A percentile compares a stretch with the other conserved stretches of the same genome.
phyloP scores from a whole-genome alignment of 2,329 filamentous ascomycete genomes.

The Monosporascus sp. region DNA sequence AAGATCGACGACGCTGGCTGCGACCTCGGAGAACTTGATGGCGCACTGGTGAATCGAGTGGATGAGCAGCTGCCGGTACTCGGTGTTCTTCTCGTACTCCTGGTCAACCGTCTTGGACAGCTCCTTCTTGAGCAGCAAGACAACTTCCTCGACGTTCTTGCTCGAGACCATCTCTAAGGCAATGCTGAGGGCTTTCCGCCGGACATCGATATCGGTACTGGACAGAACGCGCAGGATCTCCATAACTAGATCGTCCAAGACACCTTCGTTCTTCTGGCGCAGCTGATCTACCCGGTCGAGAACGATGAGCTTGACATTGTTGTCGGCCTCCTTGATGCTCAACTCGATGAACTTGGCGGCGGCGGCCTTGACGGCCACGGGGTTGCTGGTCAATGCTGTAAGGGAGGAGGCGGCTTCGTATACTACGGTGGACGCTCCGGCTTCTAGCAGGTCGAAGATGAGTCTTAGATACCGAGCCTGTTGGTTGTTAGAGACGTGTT shows the following conservation, averaged over 20 bases:
- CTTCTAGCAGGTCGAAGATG: slow-evolving; percentile 95
- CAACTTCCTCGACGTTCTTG: slow-evolving; percentile 97
- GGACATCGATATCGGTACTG: slow-evolving; percentile 92
- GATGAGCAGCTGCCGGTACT: slow-evolving; percentile 91
- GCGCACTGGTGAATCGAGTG: slow-evolving; percentile 97
- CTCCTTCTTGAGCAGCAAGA: slow-evolving; percentile 94
- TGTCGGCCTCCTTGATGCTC: slow-evolving; percentile 95
- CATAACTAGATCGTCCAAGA: slow-evolving; percentile 93
- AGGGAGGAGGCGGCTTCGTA: slow-evolving; percentile 96
- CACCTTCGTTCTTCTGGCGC: slow-evolving; percentile 80
- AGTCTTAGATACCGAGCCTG: slow-evolving; percentile 84
- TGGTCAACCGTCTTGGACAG: slow-evolving; percentile 96
- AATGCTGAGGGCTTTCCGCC: slow-evolving; percentile 83
- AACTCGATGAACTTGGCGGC: slow-evolving; percentile 95
- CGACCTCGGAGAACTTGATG: slow-evolving; percentile 98
- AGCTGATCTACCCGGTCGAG: slow-evolving; percentile 88
- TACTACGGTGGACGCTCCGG: slow-evolving; percentile 86
- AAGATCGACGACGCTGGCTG: slow-evolving; percentile 90
- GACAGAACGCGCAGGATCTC: slow-evolving; percentile 92
- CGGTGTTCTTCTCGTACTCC: slow-evolving; percentile 96
- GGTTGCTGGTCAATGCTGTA: slow-evolving; percentile 90
- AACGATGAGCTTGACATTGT: slow-evolving; percentile 98
- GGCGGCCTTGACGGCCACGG: slow-evolving; percentile 94
- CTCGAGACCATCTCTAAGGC: slow-evolving; percentile 97
- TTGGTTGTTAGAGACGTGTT: slow-evolving; percentile 21